These are phyloP conservation scores for Aspergillus baeticus DNA, from an alignment of 495 filamentous ascomycete species.

Conservation along the genomic window DNA sequence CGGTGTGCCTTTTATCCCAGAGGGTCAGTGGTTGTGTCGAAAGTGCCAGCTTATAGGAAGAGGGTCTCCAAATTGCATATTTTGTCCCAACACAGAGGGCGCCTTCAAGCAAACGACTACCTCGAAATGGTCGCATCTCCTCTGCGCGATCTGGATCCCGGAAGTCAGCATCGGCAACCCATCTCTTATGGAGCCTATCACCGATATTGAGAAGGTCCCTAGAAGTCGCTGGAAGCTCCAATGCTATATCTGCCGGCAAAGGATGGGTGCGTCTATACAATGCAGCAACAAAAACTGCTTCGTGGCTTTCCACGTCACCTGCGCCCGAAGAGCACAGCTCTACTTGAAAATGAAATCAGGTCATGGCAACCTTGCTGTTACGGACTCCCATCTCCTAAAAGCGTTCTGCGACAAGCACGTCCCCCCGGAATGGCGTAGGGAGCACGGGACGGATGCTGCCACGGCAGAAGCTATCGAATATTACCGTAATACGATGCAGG, in stretches of 20 bases:
- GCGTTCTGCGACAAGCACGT: slow-evolving; percentile 97
- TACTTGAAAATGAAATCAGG: slow-evolving; percentile 96
- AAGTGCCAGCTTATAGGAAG: slow-evolving; percentile 95
- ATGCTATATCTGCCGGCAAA: slow-evolving; percentile 96
- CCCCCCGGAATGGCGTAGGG: slow-evolving; percentile 81
- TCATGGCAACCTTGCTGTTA: slow-evolving; percentile 71
- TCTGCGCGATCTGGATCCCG: slow-evolving; percentile 98
- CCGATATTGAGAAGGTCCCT: slow-evolving; percentile 96
- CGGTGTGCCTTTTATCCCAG: slow-evolving; percentile 96
- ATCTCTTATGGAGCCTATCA: slow-evolving; percentile 96
- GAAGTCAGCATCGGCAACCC: slow-evolving; percentile 95
- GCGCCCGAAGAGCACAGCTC: slow-evolving; percentile 81
- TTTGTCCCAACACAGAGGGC: slow-evolving; percentile 95
- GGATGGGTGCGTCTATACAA: slow-evolving; percentile 97
- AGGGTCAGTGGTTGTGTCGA: slow-evolving; percentile 97
- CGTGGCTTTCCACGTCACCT: slow-evolving; percentile 97
- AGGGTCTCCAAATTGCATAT: slow-evolving; percentile 92
- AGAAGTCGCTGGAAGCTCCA: slow-evolving; percentile 88
- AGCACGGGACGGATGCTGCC: slow-evolving; percentile 73
- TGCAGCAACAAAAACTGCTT: slow-evolving; percentile 98
- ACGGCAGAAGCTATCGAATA: slow-evolving; percentile 71
- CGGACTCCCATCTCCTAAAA: slow-evolving; percentile 87
- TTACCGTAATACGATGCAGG: slow-evolving; percentile 83
- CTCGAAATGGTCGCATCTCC: slow-evolving; percentile 92
- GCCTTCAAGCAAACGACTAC: slow-evolving; percentile 98